Percentiles rank a stretch among this genome's conserved stretches.
These are phyloP conservation scores for Paraconiothyrium brasiliense DNA, from an alignment of 2,329 filamentous ascomycete species.

Conservation along the genomic window DNA sequence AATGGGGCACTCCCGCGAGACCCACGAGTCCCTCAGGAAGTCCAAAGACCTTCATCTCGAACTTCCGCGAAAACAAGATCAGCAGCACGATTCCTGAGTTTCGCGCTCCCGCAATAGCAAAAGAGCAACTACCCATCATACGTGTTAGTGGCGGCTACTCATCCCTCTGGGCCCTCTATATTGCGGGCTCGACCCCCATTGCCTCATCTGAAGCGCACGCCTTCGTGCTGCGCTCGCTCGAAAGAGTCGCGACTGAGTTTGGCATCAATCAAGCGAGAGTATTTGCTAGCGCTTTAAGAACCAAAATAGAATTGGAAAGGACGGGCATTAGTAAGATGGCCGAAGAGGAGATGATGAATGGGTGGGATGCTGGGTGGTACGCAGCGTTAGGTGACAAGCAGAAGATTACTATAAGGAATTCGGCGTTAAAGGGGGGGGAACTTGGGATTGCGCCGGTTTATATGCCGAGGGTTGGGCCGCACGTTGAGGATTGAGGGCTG, in stretches of 20 bases:
- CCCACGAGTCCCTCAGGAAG: slow-evolving; percentile 6
- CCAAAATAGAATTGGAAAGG: slow-evolving; percentile 30
- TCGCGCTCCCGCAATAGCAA: slow-evolving; percentile 5
- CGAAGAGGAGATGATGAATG: slow-evolving; percentile 1
- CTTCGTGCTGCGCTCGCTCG: slow-evolving; percentile 57
- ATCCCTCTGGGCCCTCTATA: slow-evolving; percentile 44
- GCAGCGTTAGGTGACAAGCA: not conserved
- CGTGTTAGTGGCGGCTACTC: slow-evolving; percentile 44
- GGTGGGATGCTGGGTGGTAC: slow-evolving; percentile 13
- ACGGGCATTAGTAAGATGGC: slow-evolving; percentile 8
- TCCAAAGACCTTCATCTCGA: slow-evolving; percentile 30
- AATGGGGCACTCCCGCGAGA: not conserved
- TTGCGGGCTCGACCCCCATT: slow-evolving; percentile 40
- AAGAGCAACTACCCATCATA: slow-evolving; percentile 40
- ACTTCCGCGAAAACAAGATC: slow-evolving; percentile 26
- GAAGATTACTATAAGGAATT: not conserved
- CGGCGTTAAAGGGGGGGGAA: slow-evolving; percentile 7
- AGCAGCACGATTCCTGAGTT: slow-evolving; percentile 6
- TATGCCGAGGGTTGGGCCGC: slow-evolving; percentile 17
- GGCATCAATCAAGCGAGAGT: slow-evolving; percentile 47
- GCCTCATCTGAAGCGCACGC: slow-evolving; percentile 35
- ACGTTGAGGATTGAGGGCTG: slow-evolving; percentile 11
- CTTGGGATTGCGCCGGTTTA: slow-evolving; percentile 14
- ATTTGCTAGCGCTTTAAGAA: slow-evolving; percentile 32
- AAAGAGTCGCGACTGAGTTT: slow-evolving; percentile 67